Base-by-base conservation (phyloP, 2,329 filamentous ascomycete genomes). In the Ampelomyces quisqualis region DNA sequence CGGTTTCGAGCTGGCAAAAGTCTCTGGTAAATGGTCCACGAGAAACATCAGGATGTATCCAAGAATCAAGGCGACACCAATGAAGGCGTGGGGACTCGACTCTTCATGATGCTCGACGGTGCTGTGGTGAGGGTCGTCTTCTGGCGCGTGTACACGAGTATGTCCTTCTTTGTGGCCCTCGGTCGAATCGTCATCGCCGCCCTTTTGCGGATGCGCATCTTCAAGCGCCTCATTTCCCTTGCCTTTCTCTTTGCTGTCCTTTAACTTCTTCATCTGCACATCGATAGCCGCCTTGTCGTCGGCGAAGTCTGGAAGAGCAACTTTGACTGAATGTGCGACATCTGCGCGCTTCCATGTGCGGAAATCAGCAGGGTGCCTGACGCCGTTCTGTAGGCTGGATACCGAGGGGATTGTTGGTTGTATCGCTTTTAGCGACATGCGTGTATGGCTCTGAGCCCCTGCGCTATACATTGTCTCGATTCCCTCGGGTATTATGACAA, bases 11-110 rank as follows among this genome's bases (percentile, higher is more conserved):
- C 60, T 57, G 3, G 60, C 47, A 7, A 68, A 44, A 7, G 65
- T 59, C 52, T 66, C 42, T 37, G 65, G 57, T 14, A 68, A 47
- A 40, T 68, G 57, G 69, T 98, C 91, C 60, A 98, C 86, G 15
- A 98, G 79, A 64, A 95, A 97, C 93, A 98, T 98, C 51, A 96
- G 78, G 42, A 95, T 82, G 69, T 97, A 98, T 9, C 93, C 93
- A 11, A 88, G 73, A 40, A 95, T 82, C 36, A 98, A 75, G 2
- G 90, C 88, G 38, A 97, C 77, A 4, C 93, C 93, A 43, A 98
- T 86, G 70, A 88, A 93, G 76, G 67, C 90, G 79, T 74, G 82
- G 2, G 81, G 81, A 26, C 56, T 57, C 2, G 53, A 39, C 3
- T 45, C 49, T n/a, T 77, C 73, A 13, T 72, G 61, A 20, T 73